Evolutionary conservation across 108 stramenopile genomes (phyloP), one percentile per base, ranked within the genome.

Genomic region (Skeletonema tropicum): DNA sequence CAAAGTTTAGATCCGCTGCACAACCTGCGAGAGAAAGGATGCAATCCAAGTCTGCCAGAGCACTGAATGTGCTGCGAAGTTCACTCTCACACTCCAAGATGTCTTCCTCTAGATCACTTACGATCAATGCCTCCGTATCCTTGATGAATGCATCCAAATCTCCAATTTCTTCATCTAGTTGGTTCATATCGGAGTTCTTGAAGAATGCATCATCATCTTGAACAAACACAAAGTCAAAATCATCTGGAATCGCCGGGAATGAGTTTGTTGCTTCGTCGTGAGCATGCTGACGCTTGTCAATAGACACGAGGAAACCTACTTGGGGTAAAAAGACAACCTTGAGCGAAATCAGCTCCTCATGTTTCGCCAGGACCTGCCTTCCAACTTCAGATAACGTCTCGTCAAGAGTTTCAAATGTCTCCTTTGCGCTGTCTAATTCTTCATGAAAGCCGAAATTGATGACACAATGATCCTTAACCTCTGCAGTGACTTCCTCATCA

Each of bases 91-190:
- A 70, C 31, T 96, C 94, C 49, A 98, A 72, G 31, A 98, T 77
- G 15, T 90, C 86, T 45, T 98, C 97, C 66, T 97, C 98, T 12
- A 98, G 86, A 60, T 93, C 93, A n/a, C 88, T 83, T 57, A 97
- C 89, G 31, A 98, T 93, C 63, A 89, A 73, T 9, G 79, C 60
- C 75, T 97, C 94, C 15, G 81, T 89, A 72, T 98, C 98, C 64
- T 94, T 92, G 67, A 98, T 98, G 57, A 89, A 82, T 3, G 88
- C 88, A 80, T 97, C 90, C 4, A 98, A 67, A 67, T 98, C 97
- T 5, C 98, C 98, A 69, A 96, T 87, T 13, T 90, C 85, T 15
- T 96, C 90, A 71, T 98, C 97, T 11, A 98, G 77, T 32, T 84
- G 82, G 62, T 74, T 67, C 86, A 94, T 96, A 15, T 89, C 89